These are phyloP conservation scores for Heliocybe sulcata DNA, from an alignment of 1,284 basidiomycete genomes.

Conservation along the genomic window DNA sequence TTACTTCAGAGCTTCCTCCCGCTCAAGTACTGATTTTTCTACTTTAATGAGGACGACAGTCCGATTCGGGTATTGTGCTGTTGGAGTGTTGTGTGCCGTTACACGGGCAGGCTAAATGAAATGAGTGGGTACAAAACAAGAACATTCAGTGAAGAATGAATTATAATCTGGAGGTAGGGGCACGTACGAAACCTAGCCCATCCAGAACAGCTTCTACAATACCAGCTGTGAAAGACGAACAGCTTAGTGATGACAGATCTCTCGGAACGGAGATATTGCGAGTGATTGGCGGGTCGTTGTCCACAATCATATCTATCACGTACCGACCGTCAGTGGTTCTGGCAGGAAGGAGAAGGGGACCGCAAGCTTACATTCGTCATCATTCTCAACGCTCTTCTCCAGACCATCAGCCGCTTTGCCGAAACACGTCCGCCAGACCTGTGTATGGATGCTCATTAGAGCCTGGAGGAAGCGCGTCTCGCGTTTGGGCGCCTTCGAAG, in stretches of 20 bases:
- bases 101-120: constrained; percentile 82
- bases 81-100: constrained; percentile 92
- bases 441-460: constrained; percentile 87
- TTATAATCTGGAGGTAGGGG: constrained; percentile 2
- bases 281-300: constrained; percentile 92
- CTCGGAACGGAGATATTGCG: constrained; percentile 89
- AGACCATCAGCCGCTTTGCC: constrained; percentile 91
- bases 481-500: constrained; percentile 77
- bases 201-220: constrained; percentile 97
- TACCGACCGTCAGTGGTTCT: not conserved
- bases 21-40: constrained; percentile 82
- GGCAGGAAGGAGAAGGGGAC: constrained; percentile 3
- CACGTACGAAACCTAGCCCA: constrained; percentile 90
- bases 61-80: constrained; percentile 71
- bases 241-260: constrained; percentile 91
- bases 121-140: constrained; percentile 10
- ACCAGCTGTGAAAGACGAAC: constrained; percentile 94
- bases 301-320: constrained; percentile 96
- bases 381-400: constrained; percentile 92
- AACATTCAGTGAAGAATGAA: constrained; percentile 4
- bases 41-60: constrained; percentile 94
- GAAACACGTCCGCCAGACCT: constrained; percentile 92
- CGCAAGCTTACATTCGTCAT: constrained; percentile 89
- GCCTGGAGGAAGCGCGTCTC: constrained; percentile 85
- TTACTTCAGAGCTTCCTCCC: constrained; percentile 69